phyloP scores from a whole-genome alignment of 2,329 filamentous ascomycete species.

The Microsporum ferrugineum region DNA sequence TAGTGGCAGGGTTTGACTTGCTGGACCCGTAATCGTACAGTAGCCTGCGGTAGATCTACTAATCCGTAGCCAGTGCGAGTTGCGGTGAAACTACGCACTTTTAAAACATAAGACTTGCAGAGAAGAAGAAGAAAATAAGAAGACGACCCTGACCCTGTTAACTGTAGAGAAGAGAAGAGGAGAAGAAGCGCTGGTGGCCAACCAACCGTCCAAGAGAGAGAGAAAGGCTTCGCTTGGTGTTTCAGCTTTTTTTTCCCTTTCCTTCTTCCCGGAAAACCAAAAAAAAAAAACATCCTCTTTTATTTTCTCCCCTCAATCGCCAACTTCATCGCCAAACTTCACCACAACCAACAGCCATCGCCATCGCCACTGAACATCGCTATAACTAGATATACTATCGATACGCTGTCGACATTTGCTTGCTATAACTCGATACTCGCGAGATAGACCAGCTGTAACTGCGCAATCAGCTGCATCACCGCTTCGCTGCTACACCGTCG shows the following conservation, averaged over 20 bases:
- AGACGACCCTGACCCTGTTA: too few relatives aligned
- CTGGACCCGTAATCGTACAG: neutral
- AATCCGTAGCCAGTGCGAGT: neutral
- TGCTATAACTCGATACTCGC: too few relatives aligned
- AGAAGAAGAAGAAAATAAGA: neutral
- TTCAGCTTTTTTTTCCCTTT: neutral
- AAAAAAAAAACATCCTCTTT: neutral
- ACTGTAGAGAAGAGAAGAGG: too few relatives aligned
- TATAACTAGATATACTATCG: too few relatives aligned
- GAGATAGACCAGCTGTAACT: too few relatives aligned
- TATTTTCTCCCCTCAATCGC: neutral
- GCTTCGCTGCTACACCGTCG: neutral
- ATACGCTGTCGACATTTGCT: too few relatives aligned
- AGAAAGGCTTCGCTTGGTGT: neutral
- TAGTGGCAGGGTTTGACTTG: neutral
- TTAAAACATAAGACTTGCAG: neutral
- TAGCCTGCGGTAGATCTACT: neutral
- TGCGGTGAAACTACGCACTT: neutral
- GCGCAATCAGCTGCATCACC: neutral
- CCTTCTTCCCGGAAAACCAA: too few relatives aligned
- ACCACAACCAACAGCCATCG: neutral
- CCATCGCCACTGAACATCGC: neutral
- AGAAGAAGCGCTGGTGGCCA: neutral
- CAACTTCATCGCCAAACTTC: neutral
- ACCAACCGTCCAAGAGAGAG: neutral